Percentiles rank a stretch among this genome's conserved stretches.
Evolutionary conservation across 306 rosid genomes (phyloP).

Genomic region (Carpinus fangiana): DNA sequence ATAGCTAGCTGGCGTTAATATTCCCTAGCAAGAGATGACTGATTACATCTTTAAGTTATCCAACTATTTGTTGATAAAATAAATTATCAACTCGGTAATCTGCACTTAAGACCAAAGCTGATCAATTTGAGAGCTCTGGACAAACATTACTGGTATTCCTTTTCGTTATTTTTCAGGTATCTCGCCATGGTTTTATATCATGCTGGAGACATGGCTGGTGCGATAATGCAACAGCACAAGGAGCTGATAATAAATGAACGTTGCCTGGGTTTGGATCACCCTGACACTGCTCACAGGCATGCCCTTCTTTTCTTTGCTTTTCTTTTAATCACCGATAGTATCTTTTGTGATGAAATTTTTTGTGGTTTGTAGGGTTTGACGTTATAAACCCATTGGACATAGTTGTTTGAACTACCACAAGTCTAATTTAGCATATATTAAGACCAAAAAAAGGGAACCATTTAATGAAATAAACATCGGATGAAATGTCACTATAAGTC

Average conservation of each 20-base stretch:
- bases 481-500: neutral
- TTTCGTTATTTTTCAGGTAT: slow-evolving; percentile 64
- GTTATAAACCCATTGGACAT: neutral
- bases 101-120: slow-evolving; percentile 2
- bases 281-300: slow-evolving; percentile 98
- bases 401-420: neutral
- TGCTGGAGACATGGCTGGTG: slow-evolving; percentile 99
- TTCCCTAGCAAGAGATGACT: neutral
- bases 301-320: slow-evolving; percentile 22
- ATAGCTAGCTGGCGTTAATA: neutral
- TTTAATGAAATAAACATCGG: neutral
- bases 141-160: neutral
- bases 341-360: neutral
- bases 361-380: neutral
- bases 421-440: neutral
- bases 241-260: slow-evolving; percentile 95
- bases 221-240: slow-evolving; percentile 96
- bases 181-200: slow-evolving; percentile 99
- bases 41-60: neutral
- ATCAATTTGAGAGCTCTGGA: neutral
- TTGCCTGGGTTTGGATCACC: slow-evolving; percentile 95
- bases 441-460: neutral
- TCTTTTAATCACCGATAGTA: neutral
- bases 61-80: neutral
- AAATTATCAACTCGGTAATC: neutral